phyloP scores from a whole-genome alignment of 1,284 basidiomycete genomes.

The Thecaphora thlaspeos region DNA sequence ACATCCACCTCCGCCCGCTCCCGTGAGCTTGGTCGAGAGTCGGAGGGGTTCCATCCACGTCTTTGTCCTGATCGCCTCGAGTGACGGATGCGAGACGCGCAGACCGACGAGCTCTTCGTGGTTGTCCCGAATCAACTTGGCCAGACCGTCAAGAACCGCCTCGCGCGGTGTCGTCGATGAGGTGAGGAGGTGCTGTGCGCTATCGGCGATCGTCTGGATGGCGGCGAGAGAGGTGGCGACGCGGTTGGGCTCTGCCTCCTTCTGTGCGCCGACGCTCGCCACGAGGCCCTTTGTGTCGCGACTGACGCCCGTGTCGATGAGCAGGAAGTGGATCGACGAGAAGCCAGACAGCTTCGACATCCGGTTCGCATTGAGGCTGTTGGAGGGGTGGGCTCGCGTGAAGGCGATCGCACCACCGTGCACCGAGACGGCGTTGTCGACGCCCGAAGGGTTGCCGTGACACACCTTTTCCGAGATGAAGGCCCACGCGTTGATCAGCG shows the following conservation, averaged over 20 bases:
- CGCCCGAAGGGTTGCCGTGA: slow-evolving; percentile 95
- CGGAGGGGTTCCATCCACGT: slow-evolving; percentile 62
- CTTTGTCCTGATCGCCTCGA: slow-evolving; percentile 77
- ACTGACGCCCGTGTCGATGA: slow-evolving; percentile 89
- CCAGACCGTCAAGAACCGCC: slow-evolving; percentile 22
- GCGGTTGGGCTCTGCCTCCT: slow-evolving; percentile 64
- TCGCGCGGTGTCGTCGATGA: slow-evolving; percentile 19
- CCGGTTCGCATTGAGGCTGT: slow-evolving; percentile 64
- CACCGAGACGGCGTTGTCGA: slow-evolving; percentile 92
- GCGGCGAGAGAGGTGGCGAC: slow-evolving; percentile 29
- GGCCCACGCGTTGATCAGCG: slow-evolving; percentile 86
- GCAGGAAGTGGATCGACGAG: slow-evolving; percentile 67
- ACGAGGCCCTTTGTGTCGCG: slow-evolving; percentile 94
- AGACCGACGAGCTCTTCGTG: slow-evolving; percentile 79
- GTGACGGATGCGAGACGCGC: slow-evolving; percentile 86
- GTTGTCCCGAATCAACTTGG: slow-evolving; percentile 72
- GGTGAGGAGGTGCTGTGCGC: slow-evolving; percentile 37
- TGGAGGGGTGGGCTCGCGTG: slow-evolving; percentile 72
- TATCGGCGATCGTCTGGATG: slow-evolving; percentile 38
- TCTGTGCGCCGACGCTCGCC: slow-evolving; percentile 76
- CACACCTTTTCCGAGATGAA: slow-evolving; percentile 94
- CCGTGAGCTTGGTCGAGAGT: slow-evolving; percentile 93
- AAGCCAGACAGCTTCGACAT: slow-evolving; percentile 84
- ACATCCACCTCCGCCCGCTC: slow-evolving; percentile 97
- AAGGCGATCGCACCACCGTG: slow-evolving; percentile 92